phyloP scores from a whole-genome alignment of 805 yeast genomes.

The Pichia phayaonensis region DNA sequence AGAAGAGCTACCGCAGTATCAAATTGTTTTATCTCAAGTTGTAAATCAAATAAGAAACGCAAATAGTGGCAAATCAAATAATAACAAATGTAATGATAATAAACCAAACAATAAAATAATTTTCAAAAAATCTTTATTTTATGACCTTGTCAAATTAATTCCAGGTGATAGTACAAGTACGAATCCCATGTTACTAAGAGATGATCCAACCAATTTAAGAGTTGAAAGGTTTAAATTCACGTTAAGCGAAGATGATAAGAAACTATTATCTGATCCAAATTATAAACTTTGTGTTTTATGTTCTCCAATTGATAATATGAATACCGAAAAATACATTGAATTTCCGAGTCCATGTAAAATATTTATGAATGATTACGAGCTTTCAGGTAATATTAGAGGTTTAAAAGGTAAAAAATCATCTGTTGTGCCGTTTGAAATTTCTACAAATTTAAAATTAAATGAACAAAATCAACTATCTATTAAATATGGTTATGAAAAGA shows the following conservation, averaged over 20 bases:
- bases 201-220: not conserved
- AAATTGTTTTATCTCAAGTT: not conserved
- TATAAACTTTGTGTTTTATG: constrained; percentile 45
- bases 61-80: not conserved
- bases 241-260: constrained; percentile 36
- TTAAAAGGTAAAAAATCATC: constrained; percentile 72
- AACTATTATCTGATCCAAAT: constrained; percentile 26
- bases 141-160: not conserved
- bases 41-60: not conserved
- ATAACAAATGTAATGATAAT: not conserved
- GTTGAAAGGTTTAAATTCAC: constrained; percentile 27
- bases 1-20: constrained; percentile 1
- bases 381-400: constrained; percentile 60
- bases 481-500: constrained; percentile 45
- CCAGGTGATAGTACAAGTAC: not conserved
- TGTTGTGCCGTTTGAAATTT: constrained; percentile 73
- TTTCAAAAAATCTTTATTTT: not conserved
- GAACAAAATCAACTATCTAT: constrained; percentile 39
- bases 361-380: constrained; percentile 42
- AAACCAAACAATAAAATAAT: not conserved
- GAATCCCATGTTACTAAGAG: not conserved
- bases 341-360: constrained; percentile 73
- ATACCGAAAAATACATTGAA: constrained; percentile 32
- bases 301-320: constrained; percentile 33
- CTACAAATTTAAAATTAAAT: constrained; percentile 33